A percentile compares a stretch with the other conserved stretches of the same genome.
Conservation (phyloP, 352 stramenopile species). For the Phytophthora aleatoria region DNA sequence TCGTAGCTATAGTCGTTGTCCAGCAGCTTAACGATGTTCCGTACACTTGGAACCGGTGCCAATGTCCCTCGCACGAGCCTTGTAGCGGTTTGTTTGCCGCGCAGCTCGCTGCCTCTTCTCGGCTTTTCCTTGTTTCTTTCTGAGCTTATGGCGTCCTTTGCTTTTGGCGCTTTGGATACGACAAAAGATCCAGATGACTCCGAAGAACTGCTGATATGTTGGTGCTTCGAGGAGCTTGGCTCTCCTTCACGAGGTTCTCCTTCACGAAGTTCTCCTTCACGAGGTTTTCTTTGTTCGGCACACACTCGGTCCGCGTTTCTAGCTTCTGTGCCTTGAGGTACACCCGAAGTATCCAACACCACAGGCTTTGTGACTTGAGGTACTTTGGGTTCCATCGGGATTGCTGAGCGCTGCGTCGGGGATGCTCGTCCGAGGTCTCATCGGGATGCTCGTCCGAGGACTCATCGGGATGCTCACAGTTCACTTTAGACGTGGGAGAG, state of each 20-base stretch:
- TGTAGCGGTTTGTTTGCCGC: not conserved
- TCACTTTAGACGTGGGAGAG: not conserved
- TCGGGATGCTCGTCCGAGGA: not conserved
- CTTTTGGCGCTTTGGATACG: not conserved
- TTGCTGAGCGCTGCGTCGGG: not conserved
- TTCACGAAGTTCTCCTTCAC: too few relatives aligned
- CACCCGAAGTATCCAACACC: not conserved
- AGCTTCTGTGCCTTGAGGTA: not conserved
- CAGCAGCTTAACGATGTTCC: not conserved
- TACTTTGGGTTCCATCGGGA: not conserved
- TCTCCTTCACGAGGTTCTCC: too few relatives aligned
- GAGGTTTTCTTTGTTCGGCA: too few relatives aligned
- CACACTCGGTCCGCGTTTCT: too few relatives aligned
- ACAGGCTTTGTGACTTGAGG: not conserved
- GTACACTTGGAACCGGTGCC: constrained; percentile 3
- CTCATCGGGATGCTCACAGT: not conserved
- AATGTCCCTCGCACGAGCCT: constrained; percentile 9
- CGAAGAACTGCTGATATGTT: constrained; percentile 10
- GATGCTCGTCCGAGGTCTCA: not conserved
- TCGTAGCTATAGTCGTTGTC: constrained; percentile 5
- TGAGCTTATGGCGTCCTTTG: not conserved
- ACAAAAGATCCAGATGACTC: not conserved
- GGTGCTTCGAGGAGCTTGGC: constrained; percentile 1
- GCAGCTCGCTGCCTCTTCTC: constrained; percentile 3
- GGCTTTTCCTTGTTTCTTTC: not conserved